Percentiles rank a stretch among this genome's conserved stretches.
phyloP scores from a whole-genome alignment of 805 yeast species.

The Yamadazyma sp. region DNA sequence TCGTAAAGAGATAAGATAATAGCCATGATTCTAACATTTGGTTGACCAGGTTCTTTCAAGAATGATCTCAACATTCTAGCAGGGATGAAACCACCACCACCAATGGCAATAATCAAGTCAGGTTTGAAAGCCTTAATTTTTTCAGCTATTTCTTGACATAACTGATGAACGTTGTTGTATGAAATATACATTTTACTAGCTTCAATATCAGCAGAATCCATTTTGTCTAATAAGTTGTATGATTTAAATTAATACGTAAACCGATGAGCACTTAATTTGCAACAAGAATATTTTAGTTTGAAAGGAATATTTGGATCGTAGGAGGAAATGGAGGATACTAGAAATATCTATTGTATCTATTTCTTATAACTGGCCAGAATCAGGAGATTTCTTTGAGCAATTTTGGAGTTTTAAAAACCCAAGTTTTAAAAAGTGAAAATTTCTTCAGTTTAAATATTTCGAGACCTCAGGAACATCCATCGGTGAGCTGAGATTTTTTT shows the following conservation, averaged over 20 bases:
- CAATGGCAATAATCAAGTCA: slow-evolving; percentile 90
- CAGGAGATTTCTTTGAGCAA: too few relatives aligned
- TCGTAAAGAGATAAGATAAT: slow-evolving; percentile 90
- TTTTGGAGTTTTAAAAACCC: too few relatives aligned
- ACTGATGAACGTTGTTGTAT: slow-evolving; percentile 76
- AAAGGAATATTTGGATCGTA: too few relatives aligned
- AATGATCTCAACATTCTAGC: slow-evolving; percentile 95
- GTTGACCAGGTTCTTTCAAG: slow-evolving; percentile 80
- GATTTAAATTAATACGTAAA: neutral
- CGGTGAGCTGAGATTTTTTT: too few relatives aligned
- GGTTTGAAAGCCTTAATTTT: slow-evolving; percentile 72
- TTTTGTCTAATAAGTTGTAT: neutral
- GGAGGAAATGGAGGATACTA: neutral
- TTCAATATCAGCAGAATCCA: slow-evolving; percentile 12
- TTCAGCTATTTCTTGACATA: slow-evolving; percentile 61
- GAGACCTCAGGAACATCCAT: too few relatives aligned
- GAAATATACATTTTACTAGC: slow-evolving; percentile 63
- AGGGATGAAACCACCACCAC: slow-evolving; percentile 97
- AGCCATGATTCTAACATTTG: slow-evolving; percentile 92
- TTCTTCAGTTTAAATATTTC: too few relatives aligned
- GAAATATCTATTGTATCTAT: too few relatives aligned
- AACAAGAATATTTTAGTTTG: too few relatives aligned
- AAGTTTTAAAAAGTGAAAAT: too few relatives aligned
- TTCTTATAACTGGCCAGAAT: too few relatives aligned
- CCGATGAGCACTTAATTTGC: too few relatives aligned